Conservation (phyloP, 2,329 filamentous ascomycete species). For the Sporothrix humicola region DNA sequence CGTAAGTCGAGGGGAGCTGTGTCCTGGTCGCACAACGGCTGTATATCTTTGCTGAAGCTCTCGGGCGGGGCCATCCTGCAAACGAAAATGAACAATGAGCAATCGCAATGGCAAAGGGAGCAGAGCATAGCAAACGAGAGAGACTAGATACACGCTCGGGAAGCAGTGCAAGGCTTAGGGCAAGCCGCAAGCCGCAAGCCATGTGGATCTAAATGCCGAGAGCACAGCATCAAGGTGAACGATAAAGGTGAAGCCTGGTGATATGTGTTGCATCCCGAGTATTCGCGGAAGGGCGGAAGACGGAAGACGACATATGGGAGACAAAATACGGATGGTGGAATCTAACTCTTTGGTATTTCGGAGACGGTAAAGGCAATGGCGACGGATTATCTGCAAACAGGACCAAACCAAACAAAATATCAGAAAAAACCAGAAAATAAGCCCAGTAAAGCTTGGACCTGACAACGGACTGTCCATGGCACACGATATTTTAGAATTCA, state of each 20-base stretch:
- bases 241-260: neutral
- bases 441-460: too few relatives aligned
- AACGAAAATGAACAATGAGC: neutral
- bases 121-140: neutral
- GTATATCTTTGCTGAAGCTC: neutral
- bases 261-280: neutral
- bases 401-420: too few relatives aligned
- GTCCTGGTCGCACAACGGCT: neutral
- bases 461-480: too few relatives aligned
- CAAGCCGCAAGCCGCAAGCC: neutral
- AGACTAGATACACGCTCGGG: neutral
- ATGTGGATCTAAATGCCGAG: constrained; percentile 7
- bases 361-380: neutral
- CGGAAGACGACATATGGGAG: neutral
- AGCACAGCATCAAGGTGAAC: neutral
- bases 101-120: neutral
- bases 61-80: too few relatives aligned
- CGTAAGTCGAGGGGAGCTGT: neutral
- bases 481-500: too few relatives aligned
- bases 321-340: too few relatives aligned
- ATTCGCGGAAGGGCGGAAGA: too few relatives aligned
- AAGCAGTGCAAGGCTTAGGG: neutral
- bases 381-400: neutral
- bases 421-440: too few relatives aligned
- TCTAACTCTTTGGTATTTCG: neutral